Evolutionary conservation across 2,329 filamentous ascomycete genomes (phyloP), one percentile per base, ranked within the genome.

Genomic region (Thielaviopsis populi): DNA sequence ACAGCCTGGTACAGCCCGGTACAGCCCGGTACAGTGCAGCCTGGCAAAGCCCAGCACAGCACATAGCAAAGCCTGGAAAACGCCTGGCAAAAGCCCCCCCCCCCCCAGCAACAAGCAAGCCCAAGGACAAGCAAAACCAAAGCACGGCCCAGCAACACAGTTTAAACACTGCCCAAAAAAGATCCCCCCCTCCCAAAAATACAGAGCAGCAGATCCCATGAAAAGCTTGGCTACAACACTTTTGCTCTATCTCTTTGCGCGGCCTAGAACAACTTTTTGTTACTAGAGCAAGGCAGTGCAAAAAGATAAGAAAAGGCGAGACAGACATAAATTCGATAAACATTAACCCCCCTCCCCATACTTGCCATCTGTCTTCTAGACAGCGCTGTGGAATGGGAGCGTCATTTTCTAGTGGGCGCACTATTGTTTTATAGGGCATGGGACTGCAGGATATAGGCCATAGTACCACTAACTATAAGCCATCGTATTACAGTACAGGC

Each of bases 241-340:
- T 27, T n/a, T 56, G 33, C n/a, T 15, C 17, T 4, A 19, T 42
- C 22, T 54, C 27, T n/a, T 30, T 33, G 50, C 50, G 1, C 30
- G 53, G 53, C 53, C 27, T n/a, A 33, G 24, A 37, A 37, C 53
- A 56, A 37, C 53, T n/a, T 53, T 53, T 56, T n/a, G 7, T 33
- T 30, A 10, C 53, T 56, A 56, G 53, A 56, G 53, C 46, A 56
- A 56, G 53, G 53, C 53, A 33, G 53, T 56, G 53, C 53, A 56
- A 56, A 56, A 56, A n/a, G 3, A 50, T 17, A 33, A 56, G 15
- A 56, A 56, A n/a, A 11, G n/a, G n/a, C n/a, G n/a, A n/a, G n/a
- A n/a, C 4, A 2, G 24, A 37, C 17, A 56, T 56, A 33, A 56
- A 56, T 56, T 56, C 7, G 8, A 37, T 37, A 37, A 37, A 37